phyloP scores from a whole-genome alignment of 441 rosid genomes.

The Biscutella laevigata region DNA sequence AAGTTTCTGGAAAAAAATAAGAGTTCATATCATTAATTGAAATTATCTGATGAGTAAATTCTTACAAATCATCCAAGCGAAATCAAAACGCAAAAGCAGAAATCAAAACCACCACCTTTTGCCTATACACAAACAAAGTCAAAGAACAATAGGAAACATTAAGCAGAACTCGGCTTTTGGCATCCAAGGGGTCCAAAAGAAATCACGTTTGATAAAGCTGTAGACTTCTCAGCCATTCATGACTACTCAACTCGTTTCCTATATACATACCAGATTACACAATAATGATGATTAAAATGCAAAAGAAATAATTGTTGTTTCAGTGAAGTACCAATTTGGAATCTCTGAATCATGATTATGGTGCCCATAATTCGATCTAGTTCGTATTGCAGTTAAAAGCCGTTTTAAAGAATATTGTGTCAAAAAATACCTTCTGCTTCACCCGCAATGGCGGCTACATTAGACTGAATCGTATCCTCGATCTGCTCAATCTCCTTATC shows the following conservation, averaged over 20 bases:
- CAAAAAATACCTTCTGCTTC: constrained; percentile 58
- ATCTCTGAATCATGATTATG: background rate
- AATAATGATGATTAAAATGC: too few relatives aligned
- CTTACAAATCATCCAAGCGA: background rate
- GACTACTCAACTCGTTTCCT: constrained; percentile 35
- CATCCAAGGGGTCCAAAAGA: background rate
- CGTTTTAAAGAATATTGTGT: too few relatives aligned
- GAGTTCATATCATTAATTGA: background rate
- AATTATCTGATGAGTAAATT: background rate
- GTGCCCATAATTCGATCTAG: background rate
- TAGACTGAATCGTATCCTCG: constrained; percentile 56
- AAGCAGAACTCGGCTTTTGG: constrained; percentile 13
- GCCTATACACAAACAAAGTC: constrained; percentile 34
- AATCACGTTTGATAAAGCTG: constrained; percentile 13
- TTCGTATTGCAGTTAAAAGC: background rate
- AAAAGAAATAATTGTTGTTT: too few relatives aligned
- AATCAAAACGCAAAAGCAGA: background rate
- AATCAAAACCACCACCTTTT: constrained; percentile 20
- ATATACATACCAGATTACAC: constrained; percentile 7
- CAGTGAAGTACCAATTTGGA: background rate
- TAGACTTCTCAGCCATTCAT: constrained; percentile 39
- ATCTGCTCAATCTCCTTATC: constrained; percentile 81
- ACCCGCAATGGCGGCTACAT: constrained; percentile 37
- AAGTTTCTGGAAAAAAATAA: constrained; percentile 43
- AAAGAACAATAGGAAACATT: background rate